A percentile compares a stretch with the other conserved stretches of the same genome.
phyloP scores from a whole-genome alignment of 2,329 filamentous ascomycete genomes.

The Teratosphaeria pseudoeucalypti region DNA sequence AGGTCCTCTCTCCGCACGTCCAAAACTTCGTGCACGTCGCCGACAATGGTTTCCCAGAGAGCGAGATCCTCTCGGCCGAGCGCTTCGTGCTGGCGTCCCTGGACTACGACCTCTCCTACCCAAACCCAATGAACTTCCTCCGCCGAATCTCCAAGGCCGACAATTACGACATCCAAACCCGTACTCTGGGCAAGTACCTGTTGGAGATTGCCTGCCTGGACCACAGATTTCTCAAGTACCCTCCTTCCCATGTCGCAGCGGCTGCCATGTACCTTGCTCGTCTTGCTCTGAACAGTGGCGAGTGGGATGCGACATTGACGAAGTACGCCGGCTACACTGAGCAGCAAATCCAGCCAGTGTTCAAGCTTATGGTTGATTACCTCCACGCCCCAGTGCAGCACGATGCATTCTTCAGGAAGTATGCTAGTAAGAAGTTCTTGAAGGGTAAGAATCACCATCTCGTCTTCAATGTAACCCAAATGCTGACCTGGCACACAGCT shows the following conservation, averaged over 20 bases:
- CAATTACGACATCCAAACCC: slow-evolving; percentile 96
- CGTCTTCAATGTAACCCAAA: slow-evolving; percentile 1
- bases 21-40: slow-evolving; percentile 95
- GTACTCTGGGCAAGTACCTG: slow-evolving; percentile 93
- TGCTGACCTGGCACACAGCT: slow-evolving; percentile 42
- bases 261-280: slow-evolving; percentile 92
- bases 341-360: slow-evolving; percentile 83
- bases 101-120: slow-evolving; percentile 95
- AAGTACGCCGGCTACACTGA: slow-evolving; percentile 92
- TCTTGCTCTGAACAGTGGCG: slow-evolving; percentile 77
- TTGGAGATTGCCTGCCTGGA: slow-evolving; percentile 95
- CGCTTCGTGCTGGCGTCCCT: slow-evolving; percentile 84
- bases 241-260: slow-evolving; percentile 81
- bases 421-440: slow-evolving; percentile 97
- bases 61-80: slow-evolving; percentile 94
- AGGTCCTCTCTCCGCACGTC: slow-evolving; percentile 92
- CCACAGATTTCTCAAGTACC: slow-evolving; percentile 82
- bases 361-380: slow-evolving; percentile 93
- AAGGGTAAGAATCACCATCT: slow-evolving; percentile 58
- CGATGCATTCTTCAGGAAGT: slow-evolving; percentile 99
- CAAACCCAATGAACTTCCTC: slow-evolving; percentile 99
- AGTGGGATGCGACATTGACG: slow-evolving; percentile 80
- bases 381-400: slow-evolving; percentile 81
- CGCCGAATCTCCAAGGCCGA: slow-evolving; percentile 98
- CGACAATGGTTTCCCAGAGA: slow-evolving; percentile 89